Percentiles rank a stretch among this genome's conserved stretches.
These are phyloP conservation scores for Asterophora lycoperdoides DNA, from an alignment of 768 basidiomycete species.

Conservation along the genomic window DNA sequence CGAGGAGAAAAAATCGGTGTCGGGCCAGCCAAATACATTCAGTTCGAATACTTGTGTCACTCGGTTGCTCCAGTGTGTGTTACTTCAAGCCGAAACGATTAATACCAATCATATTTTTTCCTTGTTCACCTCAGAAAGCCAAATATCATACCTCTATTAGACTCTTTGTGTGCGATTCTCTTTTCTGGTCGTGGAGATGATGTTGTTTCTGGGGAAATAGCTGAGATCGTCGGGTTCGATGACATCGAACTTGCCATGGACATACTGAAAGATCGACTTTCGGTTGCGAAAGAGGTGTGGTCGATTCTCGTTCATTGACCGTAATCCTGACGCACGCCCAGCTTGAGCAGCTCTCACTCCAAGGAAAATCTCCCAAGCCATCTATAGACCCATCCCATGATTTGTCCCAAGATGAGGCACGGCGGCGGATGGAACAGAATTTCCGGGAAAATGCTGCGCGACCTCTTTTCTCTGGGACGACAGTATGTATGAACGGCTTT, in stretches of 20 bases:
- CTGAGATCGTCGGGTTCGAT: conserved; percentile 81
- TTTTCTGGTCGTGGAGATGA: conserved; percentile 54
- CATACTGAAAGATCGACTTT: conserved; percentile 54
- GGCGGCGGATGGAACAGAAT: conserved; percentile 56
- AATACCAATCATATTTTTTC: background rate
- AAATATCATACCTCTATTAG: conserved; percentile 23
- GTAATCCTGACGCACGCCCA: background rate
- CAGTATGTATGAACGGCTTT: conserved; percentile 35
- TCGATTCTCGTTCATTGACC: background rate
- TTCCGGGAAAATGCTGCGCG: conserved; percentile 59
- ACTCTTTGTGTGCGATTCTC: conserved; percentile 35
- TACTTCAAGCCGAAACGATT: background rate
- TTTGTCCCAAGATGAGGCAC: conserved; percentile 45
- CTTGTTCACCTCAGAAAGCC: conserved; percentile 21
- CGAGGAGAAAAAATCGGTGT: background rate
- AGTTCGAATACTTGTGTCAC: conserved; percentile 11
- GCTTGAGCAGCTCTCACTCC: conserved; percentile 1
- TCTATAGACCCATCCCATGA: conserved; percentile 3
- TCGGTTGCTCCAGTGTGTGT: conserved; percentile 24
- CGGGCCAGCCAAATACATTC: background rate
- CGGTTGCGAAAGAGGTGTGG: conserved; percentile 46
- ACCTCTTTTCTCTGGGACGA: conserved; percentile 56
- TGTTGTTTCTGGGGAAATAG: conserved; percentile 71
- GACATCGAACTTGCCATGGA: conserved; percentile 75
- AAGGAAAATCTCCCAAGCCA: conserved; percentile 1